Evolutionary conservation across 768 basidiomycete species (phyloP).

Genomic region (Panaeolus papilionaceus): DNA sequence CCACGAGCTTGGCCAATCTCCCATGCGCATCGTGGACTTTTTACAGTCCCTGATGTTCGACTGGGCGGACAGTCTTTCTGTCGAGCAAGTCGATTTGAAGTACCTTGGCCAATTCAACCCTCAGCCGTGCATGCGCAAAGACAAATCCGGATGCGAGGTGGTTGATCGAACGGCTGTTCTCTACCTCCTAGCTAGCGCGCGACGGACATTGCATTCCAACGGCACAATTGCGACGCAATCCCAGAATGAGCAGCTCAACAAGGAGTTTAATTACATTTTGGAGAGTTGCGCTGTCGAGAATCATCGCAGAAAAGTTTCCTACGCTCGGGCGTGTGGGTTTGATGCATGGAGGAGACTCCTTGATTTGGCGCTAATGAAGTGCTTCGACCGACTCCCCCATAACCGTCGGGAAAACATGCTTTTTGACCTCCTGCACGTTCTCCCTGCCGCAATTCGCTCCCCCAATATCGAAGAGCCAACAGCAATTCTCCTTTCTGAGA

Average conservation of each 20-base stretch:
- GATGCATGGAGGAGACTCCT: slow-evolving; percentile 87
- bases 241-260: slow-evolving; percentile 68
- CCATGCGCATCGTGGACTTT: slow-evolving; percentile 87
- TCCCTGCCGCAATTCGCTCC: slow-evolving; percentile 73
- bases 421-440: slow-evolving; percentile 86
- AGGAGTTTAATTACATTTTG: slow-evolving; percentile 78
- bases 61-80: slow-evolving; percentile 80
- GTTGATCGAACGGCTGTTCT: slow-evolving; percentile 79
- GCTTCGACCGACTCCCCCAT: slow-evolving; percentile 82
- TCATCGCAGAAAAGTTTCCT: slow-evolving; percentile 79
- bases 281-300: slow-evolving; percentile 90
- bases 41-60: slow-evolving; percentile 87
- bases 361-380: slow-evolving; percentile 85
- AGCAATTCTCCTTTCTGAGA: slow-evolving; percentile 84
- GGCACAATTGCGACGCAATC: slow-evolving; percentile 67
- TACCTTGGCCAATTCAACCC: slow-evolving; percentile 73
- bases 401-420: slow-evolving; percentile 88
- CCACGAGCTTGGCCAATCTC: slow-evolving; percentile 80
- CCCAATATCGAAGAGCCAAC: slow-evolving; percentile 72
- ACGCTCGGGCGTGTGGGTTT: slow-evolving; percentile 73
- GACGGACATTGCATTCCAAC: slow-evolving; percentile 67
- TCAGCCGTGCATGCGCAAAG: slow-evolving; percentile 68
- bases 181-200: slow-evolving; percentile 67
- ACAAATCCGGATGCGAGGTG: slow-evolving; percentile 79
- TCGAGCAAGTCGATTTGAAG: slow-evolving; percentile 62